A percentile compares a stretch with the other conserved stretches of the same genome.
These are phyloP conservation scores for Plasmodium berghei DNA, from an alignment of 169 alveolate species.

Conservation along the genomic window DNA sequence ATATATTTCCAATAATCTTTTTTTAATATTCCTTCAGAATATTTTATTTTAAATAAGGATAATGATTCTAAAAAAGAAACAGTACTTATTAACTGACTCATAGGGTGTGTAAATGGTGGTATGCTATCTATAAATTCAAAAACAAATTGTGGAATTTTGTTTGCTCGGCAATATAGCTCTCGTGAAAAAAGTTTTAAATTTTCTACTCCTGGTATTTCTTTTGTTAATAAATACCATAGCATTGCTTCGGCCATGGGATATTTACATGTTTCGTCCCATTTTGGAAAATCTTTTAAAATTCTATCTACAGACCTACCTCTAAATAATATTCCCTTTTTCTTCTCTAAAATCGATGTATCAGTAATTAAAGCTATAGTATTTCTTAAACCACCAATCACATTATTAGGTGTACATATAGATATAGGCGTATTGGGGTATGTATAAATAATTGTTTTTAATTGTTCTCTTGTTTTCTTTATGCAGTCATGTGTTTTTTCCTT, in stretches of 20 bases:
- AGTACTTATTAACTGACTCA: conserved; percentile 95
- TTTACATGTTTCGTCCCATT: conserved; percentile 81
- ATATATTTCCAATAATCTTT: conserved; percentile 91
- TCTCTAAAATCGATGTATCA: conserved; percentile 94
- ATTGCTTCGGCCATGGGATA: conserved; percentile 95
- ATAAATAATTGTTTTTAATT: conserved; percentile 63
- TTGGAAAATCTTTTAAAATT: conserved; percentile 87
- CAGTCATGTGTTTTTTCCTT: conserved; percentile 76
- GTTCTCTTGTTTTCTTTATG: conserved; percentile 69
- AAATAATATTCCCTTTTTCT: conserved; percentile 91
- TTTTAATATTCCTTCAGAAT: conserved; percentile 86
- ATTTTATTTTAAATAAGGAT: conserved; percentile 86
- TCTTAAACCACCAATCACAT: conserved; percentile 91
- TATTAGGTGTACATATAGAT: conserved; percentile 75
- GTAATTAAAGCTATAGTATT: conserved; percentile 93
- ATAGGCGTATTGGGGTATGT: conserved; percentile 75
- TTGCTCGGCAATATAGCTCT: conserved; percentile 86
- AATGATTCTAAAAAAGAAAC: conserved; percentile 90
- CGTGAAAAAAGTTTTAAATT: conserved; percentile 84
- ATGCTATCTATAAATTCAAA: conserved; percentile 85
- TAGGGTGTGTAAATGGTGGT: conserved; percentile 94
- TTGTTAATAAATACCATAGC: conserved; percentile 94
- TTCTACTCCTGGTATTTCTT: conserved; percentile 89
- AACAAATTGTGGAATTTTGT: conserved; percentile 87
- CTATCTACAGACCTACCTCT: conserved; percentile 91